These are phyloP conservation scores for Puccinia brachypodii DNA, from an alignment of 1,284 basidiomycete species.

Conservation along the genomic window DNA sequence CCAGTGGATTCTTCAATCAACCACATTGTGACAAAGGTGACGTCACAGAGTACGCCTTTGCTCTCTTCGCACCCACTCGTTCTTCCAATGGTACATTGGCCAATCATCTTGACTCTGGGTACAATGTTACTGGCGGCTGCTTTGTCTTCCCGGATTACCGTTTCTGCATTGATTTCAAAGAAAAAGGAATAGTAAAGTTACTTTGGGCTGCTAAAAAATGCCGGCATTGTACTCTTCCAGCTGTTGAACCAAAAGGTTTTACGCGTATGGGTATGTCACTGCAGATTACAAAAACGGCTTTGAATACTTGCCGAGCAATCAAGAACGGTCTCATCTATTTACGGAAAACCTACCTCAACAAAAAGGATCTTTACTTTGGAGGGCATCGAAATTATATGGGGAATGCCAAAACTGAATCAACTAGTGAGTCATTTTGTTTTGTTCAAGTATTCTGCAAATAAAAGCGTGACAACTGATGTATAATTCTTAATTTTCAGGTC, in stretches of 20 bases:
- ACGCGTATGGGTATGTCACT: not conserved
- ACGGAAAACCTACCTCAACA: not conserved
- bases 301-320: not conserved
- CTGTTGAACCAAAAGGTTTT: not conserved
- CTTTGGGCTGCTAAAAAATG: not conserved
- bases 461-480: no score
- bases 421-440: no score
- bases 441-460: no score
- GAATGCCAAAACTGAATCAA: no score
- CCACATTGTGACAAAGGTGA: not conserved
- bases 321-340: not conserved
- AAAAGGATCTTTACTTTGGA: not conserved
- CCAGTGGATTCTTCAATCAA: not conserved
- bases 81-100: not conserved
- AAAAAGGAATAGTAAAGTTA: not conserved
- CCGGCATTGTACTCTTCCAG: not conserved
- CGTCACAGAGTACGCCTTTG: not conserved
- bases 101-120: not conserved
- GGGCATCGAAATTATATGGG: not conserved
- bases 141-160: not conserved
- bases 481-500: no score
- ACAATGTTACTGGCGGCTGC: not conserved
- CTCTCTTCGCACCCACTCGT: not conserved
- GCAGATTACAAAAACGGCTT: not conserved
- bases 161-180: not conserved